A percentile compares a stretch with the other conserved stretches of the same genome.
Conservation (phyloP, 2,329 filamentous ascomycete species). For the Ilyonectria mors-panacis region DNA sequence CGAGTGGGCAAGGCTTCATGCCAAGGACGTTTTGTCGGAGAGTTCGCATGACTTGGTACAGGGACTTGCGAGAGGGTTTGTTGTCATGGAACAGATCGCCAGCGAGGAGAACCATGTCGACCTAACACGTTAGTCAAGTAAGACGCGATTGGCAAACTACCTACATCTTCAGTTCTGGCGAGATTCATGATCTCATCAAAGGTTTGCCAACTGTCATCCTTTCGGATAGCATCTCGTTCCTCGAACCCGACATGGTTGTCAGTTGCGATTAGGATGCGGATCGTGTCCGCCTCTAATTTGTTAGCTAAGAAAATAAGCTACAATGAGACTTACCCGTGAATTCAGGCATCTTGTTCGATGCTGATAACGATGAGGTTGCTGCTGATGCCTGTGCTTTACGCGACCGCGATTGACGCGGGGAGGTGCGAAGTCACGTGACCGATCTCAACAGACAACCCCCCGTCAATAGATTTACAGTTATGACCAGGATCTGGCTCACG, state of each 20-base stretch:
- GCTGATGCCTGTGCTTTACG: slow-evolving; percentile 25
- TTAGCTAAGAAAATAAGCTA: slow-evolving; percentile 18
- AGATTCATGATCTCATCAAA: slow-evolving; percentile 97
- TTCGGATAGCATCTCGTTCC: slow-evolving; percentile 93
- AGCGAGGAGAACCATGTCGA: slow-evolving; percentile 96
- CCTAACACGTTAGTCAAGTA: slow-evolving; percentile 55
- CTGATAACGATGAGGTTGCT: background rate
- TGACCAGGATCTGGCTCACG: background rate
- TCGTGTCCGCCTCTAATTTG: slow-evolving; percentile 79
- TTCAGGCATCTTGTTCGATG: slow-evolving; percentile 47
- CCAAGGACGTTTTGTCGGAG: slow-evolving; percentile 94
- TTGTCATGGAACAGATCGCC: slow-evolving; percentile 99
- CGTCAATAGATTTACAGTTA: too few relatives aligned
- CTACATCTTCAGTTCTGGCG: slow-evolving; percentile 84
- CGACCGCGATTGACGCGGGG: slow-evolving; percentile 25
- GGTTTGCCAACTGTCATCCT: slow-evolving; percentile 95
- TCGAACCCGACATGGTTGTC: slow-evolving; percentile 99
- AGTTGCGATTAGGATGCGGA: slow-evolving; percentile 93
- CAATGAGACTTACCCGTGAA: slow-evolving; percentile 45
- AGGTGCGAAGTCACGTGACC: slow-evolving; percentile 28
- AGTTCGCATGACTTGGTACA: slow-evolving; percentile 98
- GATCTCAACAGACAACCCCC: background rate
- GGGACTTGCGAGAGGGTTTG: slow-evolving; percentile 93
- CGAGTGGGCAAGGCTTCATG: slow-evolving; percentile 94
- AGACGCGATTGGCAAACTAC: slow-evolving; percentile 24